Percentiles rank a stretch among this genome's conserved stretches.
These are phyloP conservation scores for Crithidia thermophila DNA, from an alignment of 208 protist genomes.

Conservation along the genomic window DNA sequence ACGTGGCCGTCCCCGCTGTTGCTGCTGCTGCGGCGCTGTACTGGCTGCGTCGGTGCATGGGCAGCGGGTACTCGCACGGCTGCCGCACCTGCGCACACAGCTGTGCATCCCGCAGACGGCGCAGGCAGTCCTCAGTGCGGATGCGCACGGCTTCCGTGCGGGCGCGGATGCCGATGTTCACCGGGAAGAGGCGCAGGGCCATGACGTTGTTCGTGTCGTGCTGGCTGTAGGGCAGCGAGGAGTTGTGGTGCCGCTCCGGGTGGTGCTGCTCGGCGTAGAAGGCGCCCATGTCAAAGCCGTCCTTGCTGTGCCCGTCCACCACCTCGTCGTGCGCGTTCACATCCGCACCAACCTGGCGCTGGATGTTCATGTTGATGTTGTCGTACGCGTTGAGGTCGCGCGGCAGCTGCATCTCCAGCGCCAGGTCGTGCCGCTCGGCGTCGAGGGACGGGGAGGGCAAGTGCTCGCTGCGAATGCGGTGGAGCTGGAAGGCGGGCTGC, in stretches of 20 bases:
- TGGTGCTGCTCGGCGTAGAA: slow-evolving; percentile 46
- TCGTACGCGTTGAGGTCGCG: slow-evolving; percentile 34
- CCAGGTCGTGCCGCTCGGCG: slow-evolving; percentile 57
- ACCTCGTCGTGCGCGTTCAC: slow-evolving; percentile 5
- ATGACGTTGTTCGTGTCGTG: slow-evolving; percentile 71
- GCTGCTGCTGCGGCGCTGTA: background rate
- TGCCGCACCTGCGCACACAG: slow-evolving; percentile 40
- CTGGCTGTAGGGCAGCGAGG: slow-evolving; percentile 48
- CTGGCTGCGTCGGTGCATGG: slow-evolving; percentile 25
- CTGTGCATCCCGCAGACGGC: slow-evolving; percentile 54
- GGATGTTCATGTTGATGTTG: slow-evolving; percentile 31
- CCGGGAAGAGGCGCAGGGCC: slow-evolving; percentile 61
- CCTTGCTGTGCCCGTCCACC: background rate
- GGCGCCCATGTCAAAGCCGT: slow-evolving; percentile 43
- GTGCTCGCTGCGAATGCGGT: slow-evolving; percentile 57
- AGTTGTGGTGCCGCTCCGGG: slow-evolving; percentile 65
- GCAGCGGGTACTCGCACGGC: slow-evolving; percentile 56
- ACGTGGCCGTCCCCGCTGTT: background rate
- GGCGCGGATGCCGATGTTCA: slow-evolving; percentile 59
- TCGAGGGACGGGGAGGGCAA: slow-evolving; percentile 59
- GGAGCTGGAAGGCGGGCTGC: slow-evolving; percentile 47
- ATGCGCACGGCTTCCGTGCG: slow-evolving; percentile 58
- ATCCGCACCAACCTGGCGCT: slow-evolving; percentile 36
- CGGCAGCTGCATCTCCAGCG: slow-evolving; percentile 70
- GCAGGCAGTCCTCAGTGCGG: slow-evolving; percentile 62